Percentiles rank a stretch among this genome's conserved stretches.
Conservation (phyloP, 1,284 basidiomycete species). For the Apiotrichum akiyoshidainum region DNA sequence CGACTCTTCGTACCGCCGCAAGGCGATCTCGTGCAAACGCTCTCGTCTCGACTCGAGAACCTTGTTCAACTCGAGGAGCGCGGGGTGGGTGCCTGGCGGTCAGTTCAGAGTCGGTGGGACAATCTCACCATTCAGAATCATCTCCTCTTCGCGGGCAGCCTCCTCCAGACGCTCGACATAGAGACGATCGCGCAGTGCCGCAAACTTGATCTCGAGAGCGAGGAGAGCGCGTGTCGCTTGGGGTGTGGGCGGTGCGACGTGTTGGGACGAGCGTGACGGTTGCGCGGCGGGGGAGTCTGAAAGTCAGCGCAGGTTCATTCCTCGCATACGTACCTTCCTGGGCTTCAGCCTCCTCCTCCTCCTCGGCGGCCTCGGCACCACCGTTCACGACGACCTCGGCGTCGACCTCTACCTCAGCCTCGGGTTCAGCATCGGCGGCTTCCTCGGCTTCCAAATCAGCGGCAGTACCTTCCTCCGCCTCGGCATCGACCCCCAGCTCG, state of each 20-base stretch:
- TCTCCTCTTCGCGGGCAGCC: conserved; percentile 56
- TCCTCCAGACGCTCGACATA: conserved; percentile 59
- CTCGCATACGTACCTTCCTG: conserved; percentile 6
- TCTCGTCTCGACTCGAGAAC: conserved; percentile 41
- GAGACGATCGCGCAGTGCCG: conserved; percentile 56
- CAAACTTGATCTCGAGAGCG: conserved; percentile 58
- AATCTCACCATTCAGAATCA: conserved; percentile 54
- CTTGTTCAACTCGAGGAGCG: conserved; percentile 53
- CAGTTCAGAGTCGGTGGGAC: neutral
- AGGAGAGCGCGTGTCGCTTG: conserved; percentile 57
- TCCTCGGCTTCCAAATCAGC: neutral
- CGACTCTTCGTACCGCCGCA: conserved; percentile 48
- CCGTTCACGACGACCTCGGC: conserved; percentile 2
- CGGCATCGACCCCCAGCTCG: neutral
- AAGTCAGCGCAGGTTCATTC: neutral
- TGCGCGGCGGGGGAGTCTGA: conserved; percentile 9
- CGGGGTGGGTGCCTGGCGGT: conserved; percentile 54
- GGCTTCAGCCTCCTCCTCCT: conserved; percentile 14
- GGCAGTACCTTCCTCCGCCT: neutral
- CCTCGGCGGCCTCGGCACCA: conserved; percentile 13
- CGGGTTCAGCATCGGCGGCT: neutral
- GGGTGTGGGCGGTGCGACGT: conserved; percentile 43
- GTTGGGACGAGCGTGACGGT: conserved; percentile 13
- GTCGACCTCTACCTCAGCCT: conserved; percentile 4
- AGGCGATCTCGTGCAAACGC: conserved; percentile 45